Conservation (phyloP, 768 basidiomycete species). For the Gyrodon lividus region DNA sequence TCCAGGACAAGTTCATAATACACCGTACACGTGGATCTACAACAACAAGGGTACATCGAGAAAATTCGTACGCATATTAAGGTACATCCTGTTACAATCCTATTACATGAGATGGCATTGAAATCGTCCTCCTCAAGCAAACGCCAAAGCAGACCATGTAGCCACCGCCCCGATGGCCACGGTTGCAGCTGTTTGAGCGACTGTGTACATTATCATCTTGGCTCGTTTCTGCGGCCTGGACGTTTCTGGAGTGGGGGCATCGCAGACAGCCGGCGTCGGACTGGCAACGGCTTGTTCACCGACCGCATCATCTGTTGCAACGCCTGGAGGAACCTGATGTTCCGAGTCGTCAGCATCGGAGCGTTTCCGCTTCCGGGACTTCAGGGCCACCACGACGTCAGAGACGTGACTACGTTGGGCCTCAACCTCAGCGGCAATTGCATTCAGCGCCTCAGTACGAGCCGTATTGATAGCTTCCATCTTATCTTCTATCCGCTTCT, state of each 20-base stretch:
- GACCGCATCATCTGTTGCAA: background rate
- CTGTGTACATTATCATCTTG: constrained; percentile 36
- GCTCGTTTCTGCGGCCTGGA: constrained; percentile 43
- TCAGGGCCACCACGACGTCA: constrained; percentile 29
- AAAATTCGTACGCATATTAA: background rate
- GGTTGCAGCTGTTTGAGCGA: constrained; percentile 60
- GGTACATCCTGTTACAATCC: background rate
- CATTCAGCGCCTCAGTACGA: constrained; percentile 38
- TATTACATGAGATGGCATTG: background rate
- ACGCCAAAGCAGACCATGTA: constrained; percentile 74
- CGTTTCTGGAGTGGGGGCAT: background rate
- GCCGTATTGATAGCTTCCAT: constrained; percentile 43
- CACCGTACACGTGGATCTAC: background rate
- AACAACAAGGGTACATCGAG: background rate
- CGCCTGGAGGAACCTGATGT: background rate
- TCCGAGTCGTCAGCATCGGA: constrained; percentile 37
- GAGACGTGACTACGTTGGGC: constrained; percentile 16
- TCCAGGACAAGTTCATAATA: background rate
- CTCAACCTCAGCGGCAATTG: constrained; percentile 32
- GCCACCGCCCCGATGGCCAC: constrained; percentile 67
- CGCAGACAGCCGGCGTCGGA: constrained; percentile 3
- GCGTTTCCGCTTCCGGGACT: constrained; percentile 66
- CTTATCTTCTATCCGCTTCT: constrained; percentile 46
- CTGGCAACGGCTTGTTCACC: background rate
- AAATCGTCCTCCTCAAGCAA: constrained; percentile 37